Evolutionary conservation across 169 alveolate species (phyloP).

Genomic region (Nephromyces sp.): DNA sequence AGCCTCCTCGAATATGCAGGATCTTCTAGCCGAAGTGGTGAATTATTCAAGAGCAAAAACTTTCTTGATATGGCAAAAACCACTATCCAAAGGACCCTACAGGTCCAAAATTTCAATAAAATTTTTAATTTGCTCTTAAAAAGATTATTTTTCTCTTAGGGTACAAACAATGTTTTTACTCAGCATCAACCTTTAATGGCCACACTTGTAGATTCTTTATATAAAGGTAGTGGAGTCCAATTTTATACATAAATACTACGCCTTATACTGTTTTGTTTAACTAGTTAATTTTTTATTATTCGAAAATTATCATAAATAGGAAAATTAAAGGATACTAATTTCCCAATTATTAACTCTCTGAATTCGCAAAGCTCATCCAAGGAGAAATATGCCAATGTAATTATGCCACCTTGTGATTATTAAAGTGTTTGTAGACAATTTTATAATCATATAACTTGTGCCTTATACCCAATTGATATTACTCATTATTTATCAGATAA

Average conservation of each 20-base stretch:
- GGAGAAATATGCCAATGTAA: constrained; percentile 51
- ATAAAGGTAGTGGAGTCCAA: too few species aligned
- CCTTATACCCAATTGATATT: too few species aligned
- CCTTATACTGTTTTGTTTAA: too few species aligned
- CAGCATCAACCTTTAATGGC: constrained; percentile 74
- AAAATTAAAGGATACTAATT: constrained; percentile 50
- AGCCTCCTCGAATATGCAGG: constrained; percentile 70
- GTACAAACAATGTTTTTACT: constrained; percentile 71
- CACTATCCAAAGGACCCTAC: constrained; percentile 50
- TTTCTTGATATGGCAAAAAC: constrained; percentile 61
- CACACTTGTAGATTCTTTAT: constrained; percentile 58
- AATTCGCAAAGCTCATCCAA: constrained; percentile 28
- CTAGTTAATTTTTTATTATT: not conserved
- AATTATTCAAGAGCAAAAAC: constrained; percentile 69
- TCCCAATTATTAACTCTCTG: constrained; percentile 27
- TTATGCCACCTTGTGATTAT: not conserved
- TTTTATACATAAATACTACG: too few species aligned
- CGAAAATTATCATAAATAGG: not conserved
- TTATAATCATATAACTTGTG: too few species aligned
- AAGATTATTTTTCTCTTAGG: constrained; percentile 7
- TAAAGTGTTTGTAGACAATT: not conserved
- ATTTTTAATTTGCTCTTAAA: too few species aligned
- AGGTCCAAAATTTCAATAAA: too few species aligned
- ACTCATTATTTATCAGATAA: constrained; percentile 20
- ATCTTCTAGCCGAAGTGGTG: constrained; percentile 56